These are phyloP conservation scores for Alliaria petiolata DNA, from an alignment of 345 rosid genomes.

Conservation along the genomic window DNA sequence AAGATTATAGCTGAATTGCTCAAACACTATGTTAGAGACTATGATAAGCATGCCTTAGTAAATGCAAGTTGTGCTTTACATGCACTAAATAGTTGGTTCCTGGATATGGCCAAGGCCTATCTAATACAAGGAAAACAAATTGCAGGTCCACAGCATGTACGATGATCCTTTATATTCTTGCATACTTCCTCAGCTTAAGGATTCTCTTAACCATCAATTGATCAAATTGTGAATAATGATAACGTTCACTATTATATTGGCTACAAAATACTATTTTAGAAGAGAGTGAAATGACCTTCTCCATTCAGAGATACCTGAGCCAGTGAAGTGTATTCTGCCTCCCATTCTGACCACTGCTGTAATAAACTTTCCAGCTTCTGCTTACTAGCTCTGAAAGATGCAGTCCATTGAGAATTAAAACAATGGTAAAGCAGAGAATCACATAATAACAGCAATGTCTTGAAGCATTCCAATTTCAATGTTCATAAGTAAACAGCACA, in stretches of 20 bases:
- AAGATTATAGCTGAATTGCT: background rate
- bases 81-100: background rate
- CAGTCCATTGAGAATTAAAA: background rate
- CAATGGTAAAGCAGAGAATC: background rate
- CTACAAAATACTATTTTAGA: background rate
- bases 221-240: background rate
- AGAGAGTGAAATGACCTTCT: slow-evolving; percentile 13
- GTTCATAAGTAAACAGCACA: slow-evolving; percentile 8
- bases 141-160: background rate
- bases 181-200: background rate
- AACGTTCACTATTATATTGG: background rate
- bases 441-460: background rate
- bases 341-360: slow-evolving; percentile 97
- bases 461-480: background rate
- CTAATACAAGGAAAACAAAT: background rate
- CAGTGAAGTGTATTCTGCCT: slow-evolving; percentile 49
- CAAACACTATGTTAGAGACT: background rate
- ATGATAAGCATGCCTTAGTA: background rate
- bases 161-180: background rate
- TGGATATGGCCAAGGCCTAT: too few species aligned
- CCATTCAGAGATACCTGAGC: slow-evolving; percentile 40
- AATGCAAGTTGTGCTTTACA: background rate
- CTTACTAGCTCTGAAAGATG: slow-evolving; percentile 73
- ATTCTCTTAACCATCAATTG: background rate
- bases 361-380: slow-evolving; percentile 75